A percentile compares a stretch with the other conserved stretches of the same genome.
Evolutionary conservation across 768 basidiomycete species (phyloP).

Genomic region (Tulasnella sp.): DNA sequence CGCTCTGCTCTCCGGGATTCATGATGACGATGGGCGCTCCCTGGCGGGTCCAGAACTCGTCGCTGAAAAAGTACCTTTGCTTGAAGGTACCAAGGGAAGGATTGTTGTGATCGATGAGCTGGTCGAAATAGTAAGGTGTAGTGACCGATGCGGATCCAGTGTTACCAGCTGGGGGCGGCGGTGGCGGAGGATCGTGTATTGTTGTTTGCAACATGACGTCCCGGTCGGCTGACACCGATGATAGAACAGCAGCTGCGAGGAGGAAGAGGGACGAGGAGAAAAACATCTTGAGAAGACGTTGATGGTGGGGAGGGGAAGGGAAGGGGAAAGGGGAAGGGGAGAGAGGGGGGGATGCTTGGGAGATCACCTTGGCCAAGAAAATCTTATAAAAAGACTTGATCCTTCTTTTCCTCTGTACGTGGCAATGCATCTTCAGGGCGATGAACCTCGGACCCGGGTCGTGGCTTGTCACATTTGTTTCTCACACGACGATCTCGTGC

Average conservation of each 20-base stretch:
- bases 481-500: too few relatives aligned
- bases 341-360: background rate
- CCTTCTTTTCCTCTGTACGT: background rate
- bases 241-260: background rate
- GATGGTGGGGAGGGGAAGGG: too few relatives aligned
- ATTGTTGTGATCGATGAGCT: conserved; percentile 14
- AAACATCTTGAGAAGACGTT: background rate
- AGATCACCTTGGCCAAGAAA: background rate
- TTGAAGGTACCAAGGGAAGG: conserved; percentile 15
- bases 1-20: conserved; percentile 8
- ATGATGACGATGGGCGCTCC: conserved; percentile 11
- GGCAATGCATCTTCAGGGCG: background rate
- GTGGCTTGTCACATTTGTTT: too few relatives aligned
- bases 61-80: conserved; percentile 14
- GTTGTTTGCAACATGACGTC: background rate
- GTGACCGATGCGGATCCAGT: background rate
- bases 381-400: background rate
- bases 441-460: background rate
- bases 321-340: background rate
- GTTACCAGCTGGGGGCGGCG: background rate
- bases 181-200: background rate
- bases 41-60: background rate
- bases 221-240: background rate
- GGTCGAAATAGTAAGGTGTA: conserved; percentile 9
- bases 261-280: background rate